These are phyloP conservation scores for Diaporthe citriasiana DNA, from an alignment of 2,329 filamentous ascomycete genomes.

Conservation along the genomic window DNA sequence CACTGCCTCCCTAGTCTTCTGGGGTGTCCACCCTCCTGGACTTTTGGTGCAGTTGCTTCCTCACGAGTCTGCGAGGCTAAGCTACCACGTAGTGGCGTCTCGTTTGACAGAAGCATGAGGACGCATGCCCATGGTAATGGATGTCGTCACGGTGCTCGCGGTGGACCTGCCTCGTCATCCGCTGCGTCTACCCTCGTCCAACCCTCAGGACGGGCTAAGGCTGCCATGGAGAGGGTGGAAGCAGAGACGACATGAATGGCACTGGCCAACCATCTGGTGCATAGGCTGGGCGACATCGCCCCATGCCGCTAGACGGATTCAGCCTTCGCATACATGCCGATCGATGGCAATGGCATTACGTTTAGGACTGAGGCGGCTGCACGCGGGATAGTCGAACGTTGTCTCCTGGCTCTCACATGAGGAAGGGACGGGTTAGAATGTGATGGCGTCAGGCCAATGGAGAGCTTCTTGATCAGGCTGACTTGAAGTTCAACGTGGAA, in stretches of 20 bases:
- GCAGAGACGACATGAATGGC: background rate
- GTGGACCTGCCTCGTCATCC: background rate
- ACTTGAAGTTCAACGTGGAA: background rate
- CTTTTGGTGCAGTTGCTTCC: too few relatives aligned
- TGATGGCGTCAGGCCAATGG: background rate
- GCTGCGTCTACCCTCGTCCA: background rate
- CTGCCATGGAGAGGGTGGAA: background rate
- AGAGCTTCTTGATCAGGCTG: background rate
- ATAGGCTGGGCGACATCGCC: conserved; percentile 19
- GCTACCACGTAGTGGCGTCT: too few relatives aligned
- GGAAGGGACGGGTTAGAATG: background rate
- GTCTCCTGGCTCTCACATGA: background rate
- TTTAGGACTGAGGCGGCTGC: background rate
- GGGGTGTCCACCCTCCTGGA: too few relatives aligned
- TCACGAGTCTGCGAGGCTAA: too few relatives aligned
- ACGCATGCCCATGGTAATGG: too few relatives aligned
- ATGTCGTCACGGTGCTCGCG: background rate
- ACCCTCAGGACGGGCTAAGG: background rate
- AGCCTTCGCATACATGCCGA: conserved; percentile 59
- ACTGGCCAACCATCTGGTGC: conserved; percentile 2
- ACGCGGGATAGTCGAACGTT: conserved; percentile 51
- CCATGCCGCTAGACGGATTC: conserved; percentile 19
- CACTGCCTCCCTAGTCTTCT: too few relatives aligned
- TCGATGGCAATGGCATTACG: conserved; percentile 60
- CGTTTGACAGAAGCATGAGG: too few relatives aligned